Evolutionary conservation across 2,329 filamentous ascomycete species (phyloP).

Genomic region (Alternaria postmessia): DNA sequence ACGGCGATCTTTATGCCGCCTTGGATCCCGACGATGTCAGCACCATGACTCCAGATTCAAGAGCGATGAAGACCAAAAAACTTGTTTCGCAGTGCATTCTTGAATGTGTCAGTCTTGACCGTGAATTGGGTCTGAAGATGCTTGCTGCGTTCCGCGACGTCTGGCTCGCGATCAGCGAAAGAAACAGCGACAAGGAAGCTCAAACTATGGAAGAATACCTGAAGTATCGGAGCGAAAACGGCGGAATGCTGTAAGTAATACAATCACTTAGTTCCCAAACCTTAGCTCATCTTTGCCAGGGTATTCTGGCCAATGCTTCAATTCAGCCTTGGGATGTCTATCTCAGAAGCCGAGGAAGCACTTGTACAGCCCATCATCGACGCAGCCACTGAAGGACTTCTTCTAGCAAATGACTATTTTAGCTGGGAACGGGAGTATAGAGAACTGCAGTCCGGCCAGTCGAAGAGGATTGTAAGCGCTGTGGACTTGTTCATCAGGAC

Average conservation of each 20-base stretch:
- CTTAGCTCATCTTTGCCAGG: background rate
- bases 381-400: background rate
- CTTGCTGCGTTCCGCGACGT: background rate
- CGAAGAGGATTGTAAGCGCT: background rate
- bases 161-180: conserved; percentile 3
- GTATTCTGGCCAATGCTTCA: conserved; percentile 5
- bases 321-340: conserved; percentile 1
- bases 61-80: conserved; percentile 1
- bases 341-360: background rate
- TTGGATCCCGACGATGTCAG: background rate
- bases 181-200: conserved; percentile 1
- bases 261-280: background rate
- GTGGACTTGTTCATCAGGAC: background rate
- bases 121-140: conserved; percentile 1
- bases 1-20: background rate
- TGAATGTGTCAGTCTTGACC: background rate
- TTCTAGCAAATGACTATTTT: conserved; percentile 2
- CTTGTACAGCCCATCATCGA: background rate
- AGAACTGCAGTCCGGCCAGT: background rate
- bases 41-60: background rate
- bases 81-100: conserved; percentile 1
- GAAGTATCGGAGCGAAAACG: background rate
- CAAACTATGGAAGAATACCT: conserved; percentile 4
- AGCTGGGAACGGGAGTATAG: conserved; percentile 7
- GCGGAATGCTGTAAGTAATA: conserved; percentile 2